Percentiles rank a stretch among this genome's conserved stretches.
These are phyloP conservation scores for Ceratocystis harringtonii DNA, from an alignment of 2,329 filamentous ascomycete species.

Conservation along the genomic window DNA sequence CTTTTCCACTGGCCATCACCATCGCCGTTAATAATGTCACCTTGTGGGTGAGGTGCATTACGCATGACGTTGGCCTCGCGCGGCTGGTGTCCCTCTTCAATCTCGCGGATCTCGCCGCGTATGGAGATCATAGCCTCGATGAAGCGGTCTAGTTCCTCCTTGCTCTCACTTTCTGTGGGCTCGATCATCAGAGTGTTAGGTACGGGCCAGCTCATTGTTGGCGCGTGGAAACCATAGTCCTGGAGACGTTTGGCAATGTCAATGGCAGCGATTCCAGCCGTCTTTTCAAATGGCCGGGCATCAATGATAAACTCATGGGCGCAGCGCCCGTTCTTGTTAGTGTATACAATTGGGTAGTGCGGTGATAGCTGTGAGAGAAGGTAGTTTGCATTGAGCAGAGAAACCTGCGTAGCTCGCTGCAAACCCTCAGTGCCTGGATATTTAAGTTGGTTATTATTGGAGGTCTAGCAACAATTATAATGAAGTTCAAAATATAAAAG, in stretches of 20 bases:
- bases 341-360: slow-evolving; percentile 87
- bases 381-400: slow-evolving; percentile 94
- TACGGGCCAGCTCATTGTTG: slow-evolving; percentile 94
- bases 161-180: slow-evolving; percentile 85
- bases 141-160: slow-evolving; percentile 85
- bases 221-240: slow-evolving; percentile 94
- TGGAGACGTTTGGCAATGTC: slow-evolving; percentile 93
- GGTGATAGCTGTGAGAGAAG: slow-evolving; percentile 73
- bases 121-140: slow-evolving; percentile 81
- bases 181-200: slow-evolving; percentile 96
- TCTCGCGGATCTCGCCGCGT: slow-evolving; percentile 63
- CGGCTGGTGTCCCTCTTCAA: slow-evolving; percentile 67
- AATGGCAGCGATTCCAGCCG: slow-evolving; percentile 73
- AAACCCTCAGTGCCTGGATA: slow-evolving; percentile 48
- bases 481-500: background rate
- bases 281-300: slow-evolving; percentile 67
- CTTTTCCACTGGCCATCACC: slow-evolving; percentile 54
- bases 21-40: slow-evolving; percentile 53
- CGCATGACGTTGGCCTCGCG: slow-evolving; percentile 71
- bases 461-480: background rate
- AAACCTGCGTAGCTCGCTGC: slow-evolving; percentile 79
- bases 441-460: slow-evolving; percentile 18
- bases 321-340: slow-evolving; percentile 72
- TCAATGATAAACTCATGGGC: slow-evolving; percentile 97
- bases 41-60: slow-evolving; percentile 73